phyloP scores from a whole-genome alignment of 768 basidiomycete genomes.

The Candolleomyces efflorescens region DNA sequence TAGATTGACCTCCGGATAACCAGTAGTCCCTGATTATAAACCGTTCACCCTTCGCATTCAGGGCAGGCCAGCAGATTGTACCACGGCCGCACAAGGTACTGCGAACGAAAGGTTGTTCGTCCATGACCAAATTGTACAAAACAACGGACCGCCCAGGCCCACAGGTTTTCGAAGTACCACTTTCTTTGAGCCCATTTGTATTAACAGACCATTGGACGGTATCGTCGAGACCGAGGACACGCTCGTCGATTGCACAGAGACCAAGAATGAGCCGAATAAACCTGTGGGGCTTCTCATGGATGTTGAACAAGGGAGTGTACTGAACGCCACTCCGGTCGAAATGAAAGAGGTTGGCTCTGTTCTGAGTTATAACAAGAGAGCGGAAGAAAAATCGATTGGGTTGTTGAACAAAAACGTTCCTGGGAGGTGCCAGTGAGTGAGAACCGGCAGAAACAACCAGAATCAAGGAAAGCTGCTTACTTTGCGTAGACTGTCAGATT shows the following conservation, averaged over 20 bases:
- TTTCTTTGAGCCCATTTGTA: not conserved
- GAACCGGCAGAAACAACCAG: not conserved
- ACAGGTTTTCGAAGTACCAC: no score
- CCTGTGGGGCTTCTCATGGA: not conserved
- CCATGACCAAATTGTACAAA: not conserved
- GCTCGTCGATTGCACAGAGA: not conserved
- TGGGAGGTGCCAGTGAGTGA: not conserved
- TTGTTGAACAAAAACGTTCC: not conserved
- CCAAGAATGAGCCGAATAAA: not conserved
- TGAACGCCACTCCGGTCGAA: not conserved
- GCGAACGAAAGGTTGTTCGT: not conserved
- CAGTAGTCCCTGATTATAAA: not conserved
- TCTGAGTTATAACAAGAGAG: not conserved
- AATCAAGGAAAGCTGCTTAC: not conserved
- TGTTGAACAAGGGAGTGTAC: not conserved
- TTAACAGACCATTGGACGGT: not conserved
- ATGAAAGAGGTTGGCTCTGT: not conserved
- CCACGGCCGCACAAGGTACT: not conserved
- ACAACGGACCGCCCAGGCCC: no score
- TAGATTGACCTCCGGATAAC: not conserved
- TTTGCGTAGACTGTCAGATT: not conserved
- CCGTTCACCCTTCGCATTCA: not conserved
- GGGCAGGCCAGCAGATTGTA: not conserved
- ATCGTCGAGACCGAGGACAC: not conserved
- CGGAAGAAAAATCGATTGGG: slow-evolving; percentile 1